phyloP scores from a whole-genome alignment of 768 basidiomycete genomes.

The Xerocomellus intermedius region DNA sequence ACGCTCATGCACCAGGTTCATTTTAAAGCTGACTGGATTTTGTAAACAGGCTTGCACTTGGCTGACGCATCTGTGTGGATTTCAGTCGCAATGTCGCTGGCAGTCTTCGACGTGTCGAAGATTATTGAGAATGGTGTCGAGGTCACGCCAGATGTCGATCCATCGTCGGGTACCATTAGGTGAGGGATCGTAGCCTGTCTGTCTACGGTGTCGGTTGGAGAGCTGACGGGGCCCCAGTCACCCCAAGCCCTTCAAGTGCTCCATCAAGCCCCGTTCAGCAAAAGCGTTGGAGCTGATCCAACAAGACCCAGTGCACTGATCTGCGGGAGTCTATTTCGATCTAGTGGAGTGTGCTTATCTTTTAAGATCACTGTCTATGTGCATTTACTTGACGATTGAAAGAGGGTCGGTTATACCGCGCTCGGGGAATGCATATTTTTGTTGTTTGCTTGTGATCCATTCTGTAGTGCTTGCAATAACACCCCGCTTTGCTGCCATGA shows the following conservation, averaged over 20 bases:
- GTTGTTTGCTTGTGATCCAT: not conserved
- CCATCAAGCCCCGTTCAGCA: slow-evolving; percentile 58
- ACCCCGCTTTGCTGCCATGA: not conserved
- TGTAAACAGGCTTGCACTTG: slow-evolving; percentile 44
- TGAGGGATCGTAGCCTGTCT: slow-evolving; percentile 14
- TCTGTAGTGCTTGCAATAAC: not conserved
- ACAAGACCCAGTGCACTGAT: slow-evolving; percentile 37
- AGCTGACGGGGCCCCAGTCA: slow-evolving; percentile 37
- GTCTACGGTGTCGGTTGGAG: not conserved
- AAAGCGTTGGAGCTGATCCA: slow-evolving; percentile 54
- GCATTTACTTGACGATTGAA: not conserved
- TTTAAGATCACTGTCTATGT: not conserved
- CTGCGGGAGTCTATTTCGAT: not conserved
- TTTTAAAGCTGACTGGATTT: slow-evolving; percentile 21
- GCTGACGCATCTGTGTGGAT: slow-evolving; percentile 52
- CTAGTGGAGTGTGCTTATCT: not conserved
- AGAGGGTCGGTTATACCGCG: too few relatives aligned
- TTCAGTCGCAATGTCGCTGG: slow-evolving; percentile 42
- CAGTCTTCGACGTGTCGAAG: slow-evolving; percentile 48
- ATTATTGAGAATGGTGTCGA: slow-evolving; percentile 44
- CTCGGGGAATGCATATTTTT: not conserved
- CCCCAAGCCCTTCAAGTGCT: slow-evolving; percentile 60
- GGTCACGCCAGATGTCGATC: slow-evolving; percentile 53
- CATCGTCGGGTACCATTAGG: slow-evolving; percentile 67
- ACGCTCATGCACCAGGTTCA: not conserved